These are phyloP conservation scores for Emericellopsis cladophorae DNA, from an alignment of 2,329 filamentous ascomycete genomes.

Conservation along the genomic window DNA sequence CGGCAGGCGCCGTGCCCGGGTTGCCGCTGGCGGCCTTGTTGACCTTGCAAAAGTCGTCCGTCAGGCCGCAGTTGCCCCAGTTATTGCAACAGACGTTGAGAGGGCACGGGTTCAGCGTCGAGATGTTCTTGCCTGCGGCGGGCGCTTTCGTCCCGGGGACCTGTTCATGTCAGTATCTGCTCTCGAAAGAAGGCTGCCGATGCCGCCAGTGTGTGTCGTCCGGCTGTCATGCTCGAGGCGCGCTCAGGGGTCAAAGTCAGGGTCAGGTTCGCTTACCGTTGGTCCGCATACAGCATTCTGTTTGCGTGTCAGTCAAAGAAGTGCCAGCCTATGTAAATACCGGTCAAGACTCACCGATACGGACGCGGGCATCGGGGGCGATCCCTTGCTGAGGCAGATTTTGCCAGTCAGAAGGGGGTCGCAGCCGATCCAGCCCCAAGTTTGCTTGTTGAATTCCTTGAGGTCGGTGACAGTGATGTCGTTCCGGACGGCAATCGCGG, in stretches of 20 bases:
- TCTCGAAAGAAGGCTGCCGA: no score
- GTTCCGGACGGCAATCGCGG: conserved; percentile 16
- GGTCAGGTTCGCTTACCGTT: no score
- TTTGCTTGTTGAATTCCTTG: conserved; percentile 20
- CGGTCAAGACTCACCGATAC: background rate
- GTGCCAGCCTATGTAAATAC: background rate
- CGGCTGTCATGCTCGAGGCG: no score
- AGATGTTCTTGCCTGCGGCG: conserved; percentile 15
- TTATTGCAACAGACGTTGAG: conserved; percentile 27
- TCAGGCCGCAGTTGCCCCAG: conserved; percentile 31
- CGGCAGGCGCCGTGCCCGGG: conserved; percentile 11
- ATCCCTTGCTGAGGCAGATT: conserved; percentile 17
- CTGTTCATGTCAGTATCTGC: no score
- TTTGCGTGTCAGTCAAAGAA: background rate
- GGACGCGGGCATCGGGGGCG: conserved; percentile 13
- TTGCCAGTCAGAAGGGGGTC: conserved; percentile 7
- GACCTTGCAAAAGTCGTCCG: conserved; percentile 26
- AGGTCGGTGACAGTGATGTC: conserved; percentile 23
- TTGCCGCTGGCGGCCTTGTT: conserved; percentile 12
- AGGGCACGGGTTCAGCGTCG: conserved; percentile 30
- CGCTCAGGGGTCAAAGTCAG: no score
- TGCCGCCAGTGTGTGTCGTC: no score
- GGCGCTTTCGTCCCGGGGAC: conserved; percentile 22
- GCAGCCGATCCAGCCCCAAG: conserved; percentile 24
- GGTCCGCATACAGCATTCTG: conserved; percentile 26